Percentiles rank a stretch among this genome's conserved stretches.
These are phyloP conservation scores for Cutaneotrichosporon sp. DNA, from an alignment of 1,284 basidiomycete genomes.

Conservation along the genomic window DNA sequence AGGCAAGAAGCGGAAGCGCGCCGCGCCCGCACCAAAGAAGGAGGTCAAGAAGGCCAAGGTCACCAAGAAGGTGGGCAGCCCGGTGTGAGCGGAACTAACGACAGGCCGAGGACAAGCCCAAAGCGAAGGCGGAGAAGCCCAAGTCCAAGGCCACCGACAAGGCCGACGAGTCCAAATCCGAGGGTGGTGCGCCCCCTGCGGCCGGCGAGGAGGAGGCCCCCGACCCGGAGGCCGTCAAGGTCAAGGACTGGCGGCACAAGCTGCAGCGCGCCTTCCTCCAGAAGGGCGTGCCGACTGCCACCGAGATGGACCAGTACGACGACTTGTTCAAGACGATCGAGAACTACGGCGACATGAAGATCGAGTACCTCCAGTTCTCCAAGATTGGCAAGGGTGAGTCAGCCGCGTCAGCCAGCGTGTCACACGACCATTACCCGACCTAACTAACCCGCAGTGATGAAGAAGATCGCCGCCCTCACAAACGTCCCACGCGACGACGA, in stretches of 20 bases:
- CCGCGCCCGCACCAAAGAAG: constrained; percentile 55
- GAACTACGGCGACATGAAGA: constrained; percentile 75
- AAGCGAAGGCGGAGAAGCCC: constrained; percentile 57
- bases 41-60: constrained; percentile 61
- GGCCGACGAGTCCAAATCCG: constrained; percentile 33
- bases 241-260: constrained; percentile 85
- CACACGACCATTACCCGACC: no score
- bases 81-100: neutral
- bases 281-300: constrained; percentile 55
- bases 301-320: constrained; percentile 80
- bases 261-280: constrained; percentile 86
- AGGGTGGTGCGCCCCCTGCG: constrained; percentile 31
- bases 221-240: constrained; percentile 70
- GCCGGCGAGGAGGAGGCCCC: constrained; percentile 27
- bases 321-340: constrained; percentile 80
- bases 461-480: constrained; percentile 76
- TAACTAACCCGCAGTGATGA: constrained; percentile 71
- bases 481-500: constrained; percentile 79
- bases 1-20: constrained; percentile 60
- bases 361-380: constrained; percentile 84
- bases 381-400: constrained; percentile 81
- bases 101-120: constrained; percentile 46
- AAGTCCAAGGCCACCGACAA: constrained; percentile 49
- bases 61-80: constrained; percentile 35
- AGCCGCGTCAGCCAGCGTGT: constrained; percentile 14